A percentile compares a stretch with the other conserved stretches of the same genome.
These are phyloP conservation scores for Sicyos baderoa DNA, from an alignment of 306 rosid species.

Conservation along the genomic window DNA sequence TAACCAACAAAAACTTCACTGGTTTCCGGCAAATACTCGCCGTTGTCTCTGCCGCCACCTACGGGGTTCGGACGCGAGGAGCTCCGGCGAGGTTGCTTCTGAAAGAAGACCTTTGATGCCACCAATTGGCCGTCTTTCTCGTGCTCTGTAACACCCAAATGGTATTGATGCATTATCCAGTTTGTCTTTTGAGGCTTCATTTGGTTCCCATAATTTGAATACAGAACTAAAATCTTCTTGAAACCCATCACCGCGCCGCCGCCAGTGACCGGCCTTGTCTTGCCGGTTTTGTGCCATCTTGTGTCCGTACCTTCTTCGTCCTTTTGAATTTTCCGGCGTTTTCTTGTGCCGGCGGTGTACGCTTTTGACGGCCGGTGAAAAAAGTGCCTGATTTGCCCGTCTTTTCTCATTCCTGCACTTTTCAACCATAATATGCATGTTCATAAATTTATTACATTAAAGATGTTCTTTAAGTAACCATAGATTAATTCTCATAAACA, in stretches of 20 bases:
- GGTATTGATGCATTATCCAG: conserved; percentile 98
- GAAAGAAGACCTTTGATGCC: conserved; percentile 78
- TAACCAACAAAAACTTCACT: background rate
- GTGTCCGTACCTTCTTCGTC: conserved; percentile 80
- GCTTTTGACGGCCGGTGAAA: conserved; percentile 91
- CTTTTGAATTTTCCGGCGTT: conserved; percentile 77
- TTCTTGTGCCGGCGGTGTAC: conserved; percentile 84
- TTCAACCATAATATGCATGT: background rate
- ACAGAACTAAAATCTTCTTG: conserved; percentile 80
- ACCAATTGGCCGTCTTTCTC: conserved; percentile 85
- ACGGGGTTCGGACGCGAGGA: background rate
- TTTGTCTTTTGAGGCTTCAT: conserved; percentile 76
- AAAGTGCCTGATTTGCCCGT: conserved; percentile 79
- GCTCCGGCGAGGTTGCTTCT: conserved; percentile 64
- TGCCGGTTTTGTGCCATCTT: conserved; percentile 97
- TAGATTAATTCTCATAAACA: too few species aligned
- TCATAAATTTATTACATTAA: too few species aligned
- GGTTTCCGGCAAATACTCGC: background rate
- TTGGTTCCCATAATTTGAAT: conserved; percentile 76
- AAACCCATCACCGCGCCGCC: conserved; percentile 54
- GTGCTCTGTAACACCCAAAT: conserved; percentile 68
- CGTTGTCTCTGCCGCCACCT: background rate
- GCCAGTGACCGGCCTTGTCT: conserved; percentile 52
- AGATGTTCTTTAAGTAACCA: too few species aligned
- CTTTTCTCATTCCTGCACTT: conserved; percentile 71